A percentile compares a stretch with the other conserved stretches of the same genome.
phyloP scores from a whole-genome alignment of 352 stramenopile genomes.

The Phytophthora nicotianae region DNA sequence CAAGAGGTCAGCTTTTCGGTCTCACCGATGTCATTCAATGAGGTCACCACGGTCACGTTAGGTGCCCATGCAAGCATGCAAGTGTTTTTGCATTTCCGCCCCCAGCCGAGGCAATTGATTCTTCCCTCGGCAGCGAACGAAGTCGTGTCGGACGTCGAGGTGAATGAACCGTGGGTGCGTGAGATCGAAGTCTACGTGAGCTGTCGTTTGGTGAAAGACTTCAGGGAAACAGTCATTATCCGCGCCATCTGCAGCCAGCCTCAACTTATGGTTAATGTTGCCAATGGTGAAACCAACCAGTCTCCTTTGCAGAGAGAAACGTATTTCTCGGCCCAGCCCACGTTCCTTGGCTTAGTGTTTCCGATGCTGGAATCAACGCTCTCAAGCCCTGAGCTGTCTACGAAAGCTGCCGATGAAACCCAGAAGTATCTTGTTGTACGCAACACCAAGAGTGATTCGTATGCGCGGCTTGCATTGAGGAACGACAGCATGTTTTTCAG shows the following conservation, averaged over 20 bases:
- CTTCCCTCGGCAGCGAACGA: slow-evolving; percentile 15
- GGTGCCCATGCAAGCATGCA: slow-evolving; percentile 72
- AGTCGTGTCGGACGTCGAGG: slow-evolving; percentile 17
- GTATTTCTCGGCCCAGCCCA: slow-evolving; percentile 59
- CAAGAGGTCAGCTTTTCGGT: slow-evolving; percentile 87
- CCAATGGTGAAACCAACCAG: slow-evolving; percentile 49
- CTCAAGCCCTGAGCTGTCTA: slow-evolving; percentile 38
- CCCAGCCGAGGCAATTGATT: slow-evolving; percentile 48
- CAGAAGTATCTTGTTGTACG: slow-evolving; percentile 81
- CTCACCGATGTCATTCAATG: slow-evolving; percentile 83
- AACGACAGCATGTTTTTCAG: slow-evolving; percentile 91
- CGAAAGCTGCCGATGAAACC: slow-evolving; percentile 37
- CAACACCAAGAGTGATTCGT: slow-evolving; percentile 71
- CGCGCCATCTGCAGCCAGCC: slow-evolving; percentile 79
- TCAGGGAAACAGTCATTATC: slow-evolving; percentile 83
- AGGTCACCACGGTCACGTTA: slow-evolving; percentile 80
- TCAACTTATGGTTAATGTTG: slow-evolving; percentile 76
- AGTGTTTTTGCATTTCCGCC: slow-evolving; percentile 88
- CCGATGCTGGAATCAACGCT: slow-evolving; percentile 75
- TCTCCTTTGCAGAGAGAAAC: slow-evolving; percentile 32
- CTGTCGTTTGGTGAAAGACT: slow-evolving; percentile 89
- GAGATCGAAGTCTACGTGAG: slow-evolving; percentile 90
- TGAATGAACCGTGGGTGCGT: slow-evolving; percentile 69
- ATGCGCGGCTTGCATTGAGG: slow-evolving; percentile 71
- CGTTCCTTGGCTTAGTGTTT: slow-evolving; percentile 85